These are phyloP conservation scores for Blastobotrys arbuscula DNA, from an alignment of 1,139 yeast genomes.

Conservation along the genomic window DNA sequence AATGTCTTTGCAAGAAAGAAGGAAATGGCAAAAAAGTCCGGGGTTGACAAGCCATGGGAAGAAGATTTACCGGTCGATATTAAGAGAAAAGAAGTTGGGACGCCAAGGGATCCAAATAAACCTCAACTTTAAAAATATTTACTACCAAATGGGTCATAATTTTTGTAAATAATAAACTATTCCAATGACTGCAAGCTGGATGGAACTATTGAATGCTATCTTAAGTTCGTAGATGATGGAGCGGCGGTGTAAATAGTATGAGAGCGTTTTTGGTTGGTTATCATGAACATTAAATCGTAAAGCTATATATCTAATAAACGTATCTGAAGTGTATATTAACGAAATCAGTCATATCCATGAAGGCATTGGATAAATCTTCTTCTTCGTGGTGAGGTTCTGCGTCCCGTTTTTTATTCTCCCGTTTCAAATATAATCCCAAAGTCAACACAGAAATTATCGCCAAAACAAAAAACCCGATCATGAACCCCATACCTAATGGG, in stretches of 20 bases:
- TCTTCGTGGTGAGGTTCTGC: slow-evolving; percentile 4
- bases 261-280: too few relatives aligned
- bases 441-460: slow-evolving; percentile 28
- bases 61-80: slow-evolving; percentile 7
- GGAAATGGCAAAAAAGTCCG: background rate
- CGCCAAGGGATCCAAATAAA: slow-evolving; percentile 3
- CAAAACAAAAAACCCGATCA: slow-evolving; percentile 35
- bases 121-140: slow-evolving; percentile 7
- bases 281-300: too few relatives aligned
- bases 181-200: too few relatives aligned
- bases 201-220: too few relatives aligned
- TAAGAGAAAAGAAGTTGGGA: slow-evolving; percentile 1
- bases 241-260: too few relatives aligned
- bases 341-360: slow-evolving; percentile 55
- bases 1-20: slow-evolving; percentile 10
- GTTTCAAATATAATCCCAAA: slow-evolving; percentile 32
- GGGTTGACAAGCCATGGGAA: slow-evolving; percentile 11
- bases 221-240: too few relatives aligned
- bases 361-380: slow-evolving; percentile 36
- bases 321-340: slow-evolving; percentile 61
- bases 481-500: slow-evolving; percentile 41
- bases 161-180: too few relatives aligned
- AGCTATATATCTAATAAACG: slow-evolving; percentile 22
- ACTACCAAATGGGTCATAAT: too few relatives aligned
- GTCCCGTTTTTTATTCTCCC: slow-evolving; percentile 29